These are phyloP conservation scores for Vanderwaltozyma yarrowii DNA, from an alignment of 805 yeast genomes.

Conservation along the genomic window DNA sequence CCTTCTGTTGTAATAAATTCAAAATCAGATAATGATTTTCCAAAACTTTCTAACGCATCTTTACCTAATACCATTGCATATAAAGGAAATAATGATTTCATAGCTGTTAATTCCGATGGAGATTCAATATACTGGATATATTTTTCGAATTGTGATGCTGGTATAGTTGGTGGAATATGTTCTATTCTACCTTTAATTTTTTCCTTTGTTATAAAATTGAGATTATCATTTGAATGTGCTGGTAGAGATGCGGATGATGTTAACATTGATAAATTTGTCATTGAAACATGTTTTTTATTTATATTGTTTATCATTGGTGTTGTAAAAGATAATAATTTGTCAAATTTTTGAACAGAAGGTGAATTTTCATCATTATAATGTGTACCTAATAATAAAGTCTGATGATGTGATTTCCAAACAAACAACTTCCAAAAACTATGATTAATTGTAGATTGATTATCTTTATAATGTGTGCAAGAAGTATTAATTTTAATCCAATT, in stretches of 20 bases:
- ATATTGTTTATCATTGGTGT: constrained; percentile 44
- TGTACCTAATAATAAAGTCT: constrained; percentile 48
- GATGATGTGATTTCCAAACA: constrained; percentile 73
- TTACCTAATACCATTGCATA: constrained; percentile 71
- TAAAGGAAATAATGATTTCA: constrained; percentile 47
- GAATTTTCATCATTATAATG: background rate
- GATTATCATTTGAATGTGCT: constrained; percentile 4
- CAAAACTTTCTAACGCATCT: constrained; percentile 59
- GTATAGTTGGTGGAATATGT: constrained; percentile 7
- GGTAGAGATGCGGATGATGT: too few species aligned
- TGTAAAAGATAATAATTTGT: constrained; percentile 38
- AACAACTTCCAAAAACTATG: constrained; percentile 59
- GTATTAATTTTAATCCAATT: constrained; percentile 57
- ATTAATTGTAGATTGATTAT: constrained; percentile 26
- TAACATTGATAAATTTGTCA: too few species aligned
- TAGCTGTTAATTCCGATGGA: constrained; percentile 41
- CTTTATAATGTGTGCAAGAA: constrained; percentile 36
- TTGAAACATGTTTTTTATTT: constrained; percentile 6
- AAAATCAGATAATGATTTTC: constrained; percentile 56
- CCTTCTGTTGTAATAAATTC: constrained; percentile 64
- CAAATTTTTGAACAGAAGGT: constrained; percentile 31
- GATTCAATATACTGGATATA: constrained; percentile 73
- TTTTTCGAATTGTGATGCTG: constrained; percentile 41
- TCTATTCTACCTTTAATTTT: constrained; percentile 1
- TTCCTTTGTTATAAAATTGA: background rate